Base-by-base conservation (phyloP, 352 stramenopile genomes). In the Pythium diclinum region DNA sequence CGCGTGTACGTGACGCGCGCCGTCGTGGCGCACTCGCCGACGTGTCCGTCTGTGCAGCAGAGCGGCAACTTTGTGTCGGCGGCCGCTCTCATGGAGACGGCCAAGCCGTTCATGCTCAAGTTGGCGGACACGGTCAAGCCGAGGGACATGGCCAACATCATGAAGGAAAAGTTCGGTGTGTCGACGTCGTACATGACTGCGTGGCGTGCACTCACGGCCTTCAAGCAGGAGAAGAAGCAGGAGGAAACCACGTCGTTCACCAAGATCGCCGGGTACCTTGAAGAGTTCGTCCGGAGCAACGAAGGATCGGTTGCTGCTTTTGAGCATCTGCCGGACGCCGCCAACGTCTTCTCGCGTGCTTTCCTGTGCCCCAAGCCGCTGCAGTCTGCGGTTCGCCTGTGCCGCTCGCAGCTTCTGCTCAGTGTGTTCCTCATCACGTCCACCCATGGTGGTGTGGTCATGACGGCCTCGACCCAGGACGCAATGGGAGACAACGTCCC, bases 91-190 rank as follows among this genome's bases (percentile, higher is more conserved):
- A 77, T 92, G 68, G 84, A 91, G 63, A 90, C 84, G 4, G 80
- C 80, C 16, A 79, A 88, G 67, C 84, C 84, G 17, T 89, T 85
- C 53, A 89, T 92, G 81, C 46, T 59, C 42, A 74, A 82, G 60
- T 74, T 81, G 23, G 71, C 69, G 32, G 76, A 85, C 42, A 65
- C 73, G 5, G 79, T 92, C 19, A 87, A 87, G 23, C 84, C 84
- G 6, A 84, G 88, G 28, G 81, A 92, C 61, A 88, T 92, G 68
- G 85, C 80, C 33, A 72, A 84, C 51, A 87, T 92, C 56, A 91
- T 92, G 80, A 92, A 89, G 69, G 80, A 91, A 56, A 85, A 91
- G 47, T 92, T 91, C 56, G 84, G 84, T 17, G 80, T 92, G 13
- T 79, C 82, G 44, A 77, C 81, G 53, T 89, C 78, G 14, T 92